phyloP scores from a whole-genome alignment of 2,329 filamentous ascomycete genomes.

The Exophiala spinifera region DNA sequence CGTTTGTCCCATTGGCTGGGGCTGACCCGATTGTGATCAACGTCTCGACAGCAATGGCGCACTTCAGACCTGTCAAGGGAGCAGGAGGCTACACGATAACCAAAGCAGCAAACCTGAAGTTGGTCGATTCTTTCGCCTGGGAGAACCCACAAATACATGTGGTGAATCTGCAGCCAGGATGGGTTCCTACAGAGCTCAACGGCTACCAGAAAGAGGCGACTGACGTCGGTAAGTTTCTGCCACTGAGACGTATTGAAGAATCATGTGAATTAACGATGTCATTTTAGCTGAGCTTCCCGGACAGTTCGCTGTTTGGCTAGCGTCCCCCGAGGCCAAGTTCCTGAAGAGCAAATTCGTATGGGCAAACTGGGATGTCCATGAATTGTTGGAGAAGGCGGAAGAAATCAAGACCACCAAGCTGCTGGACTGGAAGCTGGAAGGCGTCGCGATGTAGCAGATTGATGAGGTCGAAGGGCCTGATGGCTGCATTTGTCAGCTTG shows the following conservation, averaged over 20 bases:
- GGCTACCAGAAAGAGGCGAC: background rate
- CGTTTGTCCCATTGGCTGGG: constrained; percentile 8
- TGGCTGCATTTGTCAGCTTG: background rate
- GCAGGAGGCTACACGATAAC: constrained; percentile 37
- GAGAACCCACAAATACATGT: constrained; percentile 42
- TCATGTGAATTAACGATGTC: background rate
- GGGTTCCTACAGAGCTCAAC: constrained; percentile 16
- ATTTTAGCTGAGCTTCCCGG: constrained; percentile 34
- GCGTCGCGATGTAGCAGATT: background rate
- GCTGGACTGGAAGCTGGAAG: background rate
- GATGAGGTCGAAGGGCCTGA: too few species aligned
- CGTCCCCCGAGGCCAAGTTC: constrained; percentile 46
- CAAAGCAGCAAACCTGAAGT: constrained; percentile 42
- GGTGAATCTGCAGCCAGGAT: constrained; percentile 45
- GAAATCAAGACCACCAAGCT: constrained; percentile 32
- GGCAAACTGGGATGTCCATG: constrained; percentile 53
- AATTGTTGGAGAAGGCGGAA: constrained; percentile 42
- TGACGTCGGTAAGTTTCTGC: background rate
- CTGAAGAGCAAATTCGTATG: constrained; percentile 48
- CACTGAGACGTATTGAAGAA: background rate
- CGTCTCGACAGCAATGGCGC: constrained; percentile 6
- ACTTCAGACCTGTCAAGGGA: background rate
- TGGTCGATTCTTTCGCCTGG: constrained; percentile 42
- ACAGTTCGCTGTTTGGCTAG: constrained; percentile 46
- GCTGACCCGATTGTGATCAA: constrained; percentile 9